Conservation (phyloP, 2,329 filamentous ascomycete genomes). For the Aspergillus versicolor region DNA sequence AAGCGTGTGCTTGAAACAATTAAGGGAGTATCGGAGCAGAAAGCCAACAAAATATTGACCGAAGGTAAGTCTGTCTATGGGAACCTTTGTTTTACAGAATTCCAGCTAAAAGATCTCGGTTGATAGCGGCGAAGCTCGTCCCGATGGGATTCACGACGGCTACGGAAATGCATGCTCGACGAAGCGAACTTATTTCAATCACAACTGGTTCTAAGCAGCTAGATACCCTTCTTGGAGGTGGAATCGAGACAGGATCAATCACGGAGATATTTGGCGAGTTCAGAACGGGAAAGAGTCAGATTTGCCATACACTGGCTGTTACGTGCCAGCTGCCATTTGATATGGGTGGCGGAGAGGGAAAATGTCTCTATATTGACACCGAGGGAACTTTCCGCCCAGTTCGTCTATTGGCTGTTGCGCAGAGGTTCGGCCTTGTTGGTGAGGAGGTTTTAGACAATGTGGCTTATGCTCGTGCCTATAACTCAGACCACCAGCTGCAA, state of each 20-base stretch:
- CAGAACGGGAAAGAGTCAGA: constrained; percentile 95
- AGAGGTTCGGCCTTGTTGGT: constrained; percentile 88
- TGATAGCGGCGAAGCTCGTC: constrained; percentile 83
- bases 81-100: background rate
- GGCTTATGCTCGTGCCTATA: constrained; percentile 96
- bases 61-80: constrained; percentile 67
- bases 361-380: constrained; percentile 97
- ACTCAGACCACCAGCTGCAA: constrained; percentile 95
- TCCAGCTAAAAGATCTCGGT: constrained; percentile 10
- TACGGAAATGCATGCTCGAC: constrained; percentile 96
- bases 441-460: constrained; percentile 99
- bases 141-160: constrained; percentile 99
- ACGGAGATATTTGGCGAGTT: constrained; percentile 99
- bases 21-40: constrained; percentile 97
- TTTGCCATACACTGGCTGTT: constrained; percentile 97
- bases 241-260: constrained; percentile 94
- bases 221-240: constrained; percentile 89
- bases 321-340: constrained; percentile 98
- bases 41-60: constrained; percentile 83
- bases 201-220: constrained; percentile 97
- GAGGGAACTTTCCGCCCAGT: constrained; percentile 97
- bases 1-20: constrained; percentile 83
- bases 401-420: constrained; percentile 84
- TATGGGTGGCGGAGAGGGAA: constrained; percentile 97
- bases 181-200: constrained; percentile 96